These are phyloP conservation scores for Aspergillus panamensis DNA, from an alignment of 495 filamentous ascomycete species.

Conservation along the genomic window DNA sequence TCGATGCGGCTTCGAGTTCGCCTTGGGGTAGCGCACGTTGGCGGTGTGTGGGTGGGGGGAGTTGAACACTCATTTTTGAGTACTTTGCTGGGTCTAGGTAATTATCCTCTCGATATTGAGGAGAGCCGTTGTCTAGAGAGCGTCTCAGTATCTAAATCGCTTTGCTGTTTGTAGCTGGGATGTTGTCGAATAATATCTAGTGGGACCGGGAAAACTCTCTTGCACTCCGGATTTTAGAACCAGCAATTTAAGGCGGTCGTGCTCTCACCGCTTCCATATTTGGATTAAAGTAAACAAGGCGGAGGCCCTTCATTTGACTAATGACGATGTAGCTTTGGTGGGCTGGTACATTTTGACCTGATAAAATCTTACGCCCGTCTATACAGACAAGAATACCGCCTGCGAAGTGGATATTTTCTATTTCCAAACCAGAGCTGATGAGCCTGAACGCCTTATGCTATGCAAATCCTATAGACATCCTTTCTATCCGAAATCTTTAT, in stretches of 20 bases:
- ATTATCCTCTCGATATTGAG: neutral
- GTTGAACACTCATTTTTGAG: conserved; percentile 37
- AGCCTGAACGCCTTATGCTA: conserved; percentile 22
- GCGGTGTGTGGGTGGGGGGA: conserved; percentile 60
- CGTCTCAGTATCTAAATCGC: neutral
- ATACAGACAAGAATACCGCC: conserved; percentile 11
- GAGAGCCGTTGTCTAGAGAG: neutral
- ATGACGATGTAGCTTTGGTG: no score
- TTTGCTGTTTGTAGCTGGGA: conserved; percentile 5
- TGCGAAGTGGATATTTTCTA: conserved; percentile 9
- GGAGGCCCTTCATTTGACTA: no score
- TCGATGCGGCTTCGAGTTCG: conserved; percentile 81
- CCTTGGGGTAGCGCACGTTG: conserved; percentile 68
- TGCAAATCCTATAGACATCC: conserved; percentile 6
- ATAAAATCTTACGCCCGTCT: neutral
- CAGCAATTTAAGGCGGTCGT: conserved; percentile 17
- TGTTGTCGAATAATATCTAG: conserved; percentile 2
- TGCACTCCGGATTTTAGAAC: neutral
- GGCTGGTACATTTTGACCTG: neutral
- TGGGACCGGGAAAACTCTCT: conserved; percentile 19
- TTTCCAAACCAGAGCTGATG: conserved; percentile 5
- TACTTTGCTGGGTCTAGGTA: neutral
- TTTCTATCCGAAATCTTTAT: neutral
- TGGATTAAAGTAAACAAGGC: neutral
- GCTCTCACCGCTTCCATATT: conserved; percentile 11